Conservation (phyloP, 1,284 basidiomycete species). For the Apiotrichum laibachii region DNA sequence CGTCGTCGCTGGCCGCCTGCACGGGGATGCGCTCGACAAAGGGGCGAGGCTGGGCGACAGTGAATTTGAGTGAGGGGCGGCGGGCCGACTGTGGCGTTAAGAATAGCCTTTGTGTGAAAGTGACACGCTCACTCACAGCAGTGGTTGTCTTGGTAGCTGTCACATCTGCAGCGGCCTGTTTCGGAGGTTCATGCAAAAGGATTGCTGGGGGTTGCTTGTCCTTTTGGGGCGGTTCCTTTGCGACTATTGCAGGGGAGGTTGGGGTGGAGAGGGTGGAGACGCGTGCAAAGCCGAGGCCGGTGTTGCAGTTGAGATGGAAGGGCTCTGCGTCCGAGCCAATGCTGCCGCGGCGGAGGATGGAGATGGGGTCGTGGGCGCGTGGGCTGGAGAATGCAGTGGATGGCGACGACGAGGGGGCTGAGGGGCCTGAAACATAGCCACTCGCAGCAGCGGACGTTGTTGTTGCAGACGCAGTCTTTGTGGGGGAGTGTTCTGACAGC, state of each 20-base stretch:
- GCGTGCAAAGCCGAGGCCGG: slow-evolving; percentile 4
- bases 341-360: slow-evolving; percentile 35
- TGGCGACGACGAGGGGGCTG: slow-evolving; percentile 28
- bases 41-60: slow-evolving; percentile 20
- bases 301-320: slow-evolving; percentile 5
- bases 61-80: slow-evolving; percentile 31
- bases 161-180: background rate
- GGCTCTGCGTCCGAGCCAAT: slow-evolving; percentile 26
- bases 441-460: background rate
- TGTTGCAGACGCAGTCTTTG: slow-evolving; percentile 13
- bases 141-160: no score
- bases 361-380: slow-evolving; percentile 17
- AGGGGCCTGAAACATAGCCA: slow-evolving; percentile 14
- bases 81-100: background rate
- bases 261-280: background rate
- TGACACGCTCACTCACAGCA: no score
- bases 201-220: background rate
- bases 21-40: slow-evolving; percentile 3
- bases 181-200: background rate
- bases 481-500: slow-evolving; percentile 17
- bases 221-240: slow-evolving; percentile 6
- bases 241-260: background rate
- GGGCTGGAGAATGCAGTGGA: slow-evolving; percentile 37
- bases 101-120: no score
- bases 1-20: background rate